Evolutionary conservation across 2,329 filamentous ascomycete species (phyloP).

Genomic region (Aspergillus aculeatinus): DNA sequence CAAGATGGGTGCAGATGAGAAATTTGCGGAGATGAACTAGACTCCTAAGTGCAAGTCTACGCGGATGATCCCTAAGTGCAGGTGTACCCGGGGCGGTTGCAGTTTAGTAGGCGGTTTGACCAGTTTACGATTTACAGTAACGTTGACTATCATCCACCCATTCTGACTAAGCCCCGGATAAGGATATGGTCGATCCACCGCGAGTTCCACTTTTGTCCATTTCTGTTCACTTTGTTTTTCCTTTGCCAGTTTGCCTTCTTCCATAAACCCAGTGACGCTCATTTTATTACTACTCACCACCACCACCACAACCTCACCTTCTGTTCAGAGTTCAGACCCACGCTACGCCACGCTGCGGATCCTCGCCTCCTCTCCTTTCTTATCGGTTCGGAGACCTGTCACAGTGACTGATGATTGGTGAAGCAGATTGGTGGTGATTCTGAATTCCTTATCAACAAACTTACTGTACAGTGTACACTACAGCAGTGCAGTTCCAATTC

Average conservation of each 20-base stretch:
- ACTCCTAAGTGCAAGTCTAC: conserved; percentile 26
- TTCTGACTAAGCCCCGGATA: conserved; percentile 4
- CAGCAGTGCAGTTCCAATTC: not conserved
- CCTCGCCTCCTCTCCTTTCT: not conserved
- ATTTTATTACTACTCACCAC: not conserved
- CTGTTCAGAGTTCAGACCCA: not conserved
- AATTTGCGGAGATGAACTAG: conserved; percentile 4
- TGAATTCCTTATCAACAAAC: not conserved
- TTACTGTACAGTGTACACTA: not conserved
- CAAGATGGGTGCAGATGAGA: conserved; percentile 3
- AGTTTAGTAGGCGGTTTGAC: too few relatives aligned
- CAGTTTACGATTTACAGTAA: too few relatives aligned
- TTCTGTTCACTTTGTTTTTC: not conserved
- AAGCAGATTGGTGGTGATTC: not conserved
- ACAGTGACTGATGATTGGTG: not conserved
- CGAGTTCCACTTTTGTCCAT: not conserved
- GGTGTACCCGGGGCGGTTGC: conserved; percentile 23
- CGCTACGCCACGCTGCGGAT: not conserved
- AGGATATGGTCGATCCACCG: not conserved
- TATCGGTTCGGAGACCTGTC: not conserved
- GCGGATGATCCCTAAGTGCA: conserved; percentile 36
- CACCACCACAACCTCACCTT: not conserved
- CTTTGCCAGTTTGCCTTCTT: not conserved
- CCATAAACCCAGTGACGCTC: not conserved
- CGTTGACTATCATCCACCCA: conserved; percentile 8